Evolutionary conservation across 2,329 filamentous ascomycete species (phyloP), one percentile per base, ranked within the genome.

Genomic region (Pestalotiopsis sp.): DNA sequence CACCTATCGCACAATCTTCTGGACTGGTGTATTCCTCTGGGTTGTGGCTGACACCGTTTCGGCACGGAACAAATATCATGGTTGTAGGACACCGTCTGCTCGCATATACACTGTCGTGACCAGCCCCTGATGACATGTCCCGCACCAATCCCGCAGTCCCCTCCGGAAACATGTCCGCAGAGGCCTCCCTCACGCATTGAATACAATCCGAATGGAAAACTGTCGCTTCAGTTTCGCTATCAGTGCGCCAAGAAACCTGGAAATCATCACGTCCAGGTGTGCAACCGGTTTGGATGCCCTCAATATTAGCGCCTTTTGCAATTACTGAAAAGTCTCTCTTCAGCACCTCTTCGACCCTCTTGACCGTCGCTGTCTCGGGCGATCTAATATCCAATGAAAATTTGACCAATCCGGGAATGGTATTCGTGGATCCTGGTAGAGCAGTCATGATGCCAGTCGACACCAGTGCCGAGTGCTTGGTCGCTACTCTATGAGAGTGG

Each of bases 381-480:
- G 62, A 84, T 39, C 91, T 87, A 65, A 93, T 86, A 73, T 94
- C 91, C 4, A 93, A 84, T 38, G 84, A 88, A 77, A 93, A 92
- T 58, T 83, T 83, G 5, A 93, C 92, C 38, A 81, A 78, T 0
- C 90, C 90, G 0, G 92, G 90, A 0, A 94, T 89, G 0, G 92
- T 94, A 77, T 94, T 94, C 17, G 91, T 91, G 69, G 86, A 90
- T 4, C 91, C 90, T 0, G 91, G 91, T 60, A 84, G 85, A 7
- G 90, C 81, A 13, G 84, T 89, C 62, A 94, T 77, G 66, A 94
- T 92, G 0, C 91, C 92, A 0, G 92, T 92, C 2, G 87, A 90
- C 4, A 89, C 91, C 11, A 94, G 81, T 13, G 89, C 91, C 1
- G 82, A 81, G 69, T 89, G 81, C 22, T 83, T 81, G 2, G 84